Evolutionary conservation across 805 yeast genomes (phyloP), one percentile per base, ranked within the genome.

Genomic region (Candida endomychidarum): DNA sequence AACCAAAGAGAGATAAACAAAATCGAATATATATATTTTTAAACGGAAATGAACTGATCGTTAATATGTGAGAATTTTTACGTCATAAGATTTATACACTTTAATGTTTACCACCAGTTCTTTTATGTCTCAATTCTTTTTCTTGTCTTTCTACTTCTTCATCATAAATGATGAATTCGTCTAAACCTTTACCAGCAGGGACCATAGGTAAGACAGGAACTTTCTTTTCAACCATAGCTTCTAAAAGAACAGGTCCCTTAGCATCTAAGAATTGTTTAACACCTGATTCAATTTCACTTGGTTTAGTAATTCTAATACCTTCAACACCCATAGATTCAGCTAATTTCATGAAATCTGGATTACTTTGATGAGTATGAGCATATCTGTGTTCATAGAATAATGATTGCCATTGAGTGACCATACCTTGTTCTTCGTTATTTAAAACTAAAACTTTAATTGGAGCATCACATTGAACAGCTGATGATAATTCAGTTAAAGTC

Each of bases 381-480:
- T 87, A 93, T 69, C 99, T 81, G 68, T 91, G 91, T 65, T 91
- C 96, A 69, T 93, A 93, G 75, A 93, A 93, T 47, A 93, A 72
- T 9, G 96, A 85, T 73, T 93, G 99, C 99, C 99, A 93, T 67
- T 93, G 99, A 10, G 98, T 91, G 41, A 93, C 99, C 99, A 93
- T 93, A 61, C 99, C 99, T 73, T 93, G 99, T 72, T 93, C 99
- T 72, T 91, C 98, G 65, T 93, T 93, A 70, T 93, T 93, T 60
- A 93, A 74, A 41, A 93, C 82, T 62, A 88, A 75, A 45, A 87
- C 78, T 74, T 93, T 93, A 49, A 93, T 83, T 42, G 96, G 96
- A 37, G 96, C 83, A 47, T 75, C 76, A 45, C 91, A 95, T 74
- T 93, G 98, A 32, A 88, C 95, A 19, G 98, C 99, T 28, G 96